Conservation (phyloP, 768 basidiomycete genomes). For the Pisolithus sp. region DNA sequence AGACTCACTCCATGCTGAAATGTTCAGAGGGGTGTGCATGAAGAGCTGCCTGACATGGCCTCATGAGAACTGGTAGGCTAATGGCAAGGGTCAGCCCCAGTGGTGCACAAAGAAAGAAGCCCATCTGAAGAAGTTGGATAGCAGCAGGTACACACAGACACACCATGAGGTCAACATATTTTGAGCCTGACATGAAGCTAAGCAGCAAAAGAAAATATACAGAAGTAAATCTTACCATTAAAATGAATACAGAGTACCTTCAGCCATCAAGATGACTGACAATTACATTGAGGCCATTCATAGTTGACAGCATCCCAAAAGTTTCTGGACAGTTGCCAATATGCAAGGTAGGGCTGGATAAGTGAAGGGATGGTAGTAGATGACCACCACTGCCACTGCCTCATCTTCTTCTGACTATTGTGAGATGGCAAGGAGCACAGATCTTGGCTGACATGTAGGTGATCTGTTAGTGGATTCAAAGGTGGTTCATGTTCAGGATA, state of each 20-base stretch:
- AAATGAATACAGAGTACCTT: conserved; percentile 1
- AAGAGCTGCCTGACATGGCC: conserved; percentile 23
- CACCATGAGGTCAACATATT: not conserved
- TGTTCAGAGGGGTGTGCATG: conserved; percentile 21
- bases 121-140: conserved; percentile 18
- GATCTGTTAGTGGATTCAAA: too few relatives aligned
- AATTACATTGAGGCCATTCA: not conserved
- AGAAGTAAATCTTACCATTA: not conserved
- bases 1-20: conserved; percentile 21
- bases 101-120: conserved; percentile 25
- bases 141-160: conserved; percentile 7
- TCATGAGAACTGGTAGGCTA: conserved; percentile 24
- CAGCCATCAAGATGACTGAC: not conserved
- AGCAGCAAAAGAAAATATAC: not conserved
- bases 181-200: not conserved
- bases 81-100: conserved; percentile 26
- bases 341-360: too few relatives aligned
- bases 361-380: too few relatives aligned
- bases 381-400: too few relatives aligned
- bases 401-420: too few relatives aligned
- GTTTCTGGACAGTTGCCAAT: too few relatives aligned
- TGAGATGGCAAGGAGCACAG: too few relatives aligned
- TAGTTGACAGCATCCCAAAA: not conserved
- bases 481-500: too few relatives aligned
- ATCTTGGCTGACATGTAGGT: too few relatives aligned